These are phyloP conservation scores for Brettanomyces custersianus DNA, from an alignment of 805 yeast species.

Conservation along the genomic window DNA sequence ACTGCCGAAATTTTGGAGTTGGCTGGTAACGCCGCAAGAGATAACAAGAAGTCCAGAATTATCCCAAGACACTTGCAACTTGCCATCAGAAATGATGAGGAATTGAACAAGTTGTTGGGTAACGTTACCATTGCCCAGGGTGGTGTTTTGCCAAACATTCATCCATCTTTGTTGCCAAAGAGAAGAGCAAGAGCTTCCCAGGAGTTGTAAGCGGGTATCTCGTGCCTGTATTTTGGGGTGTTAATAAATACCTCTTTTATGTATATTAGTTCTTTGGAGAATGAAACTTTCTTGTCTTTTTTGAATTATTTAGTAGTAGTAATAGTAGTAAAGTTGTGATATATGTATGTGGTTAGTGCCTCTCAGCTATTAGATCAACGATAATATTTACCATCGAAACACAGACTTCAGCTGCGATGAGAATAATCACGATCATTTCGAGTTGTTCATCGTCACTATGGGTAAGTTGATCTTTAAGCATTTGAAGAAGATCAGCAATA, in stretches of 20 bases:
- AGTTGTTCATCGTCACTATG: slow-evolving; percentile 90
- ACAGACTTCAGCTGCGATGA: slow-evolving; percentile 87
- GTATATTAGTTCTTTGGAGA: slow-evolving; percentile 4
- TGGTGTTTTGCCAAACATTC: slow-evolving; percentile 98
- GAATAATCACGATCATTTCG: slow-evolving; percentile 81
- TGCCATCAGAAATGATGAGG: slow-evolving; percentile 99
- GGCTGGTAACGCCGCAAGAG: slow-evolving; percentile 99
- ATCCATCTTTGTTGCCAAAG: slow-evolving; percentile 76
- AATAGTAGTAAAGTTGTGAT: neutral
- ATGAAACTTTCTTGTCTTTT: neutral
- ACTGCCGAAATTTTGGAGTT: slow-evolving; percentile 97
- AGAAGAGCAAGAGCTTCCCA: slow-evolving; percentile 51
- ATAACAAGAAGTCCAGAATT: slow-evolving; percentile 96
- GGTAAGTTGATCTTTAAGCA: slow-evolving; percentile 95
- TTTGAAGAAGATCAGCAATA: slow-evolving; percentile 83
- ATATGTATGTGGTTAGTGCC: slow-evolving; percentile 1
- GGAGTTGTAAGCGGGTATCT: slow-evolving; percentile 35
- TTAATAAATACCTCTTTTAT: neutral
- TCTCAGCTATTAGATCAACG: slow-evolving; percentile 22
- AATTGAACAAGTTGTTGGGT: slow-evolving; percentile 84
- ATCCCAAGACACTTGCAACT: slow-evolving; percentile 98
- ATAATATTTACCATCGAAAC: slow-evolving; percentile 80
- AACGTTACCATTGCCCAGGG: slow-evolving; percentile 98
- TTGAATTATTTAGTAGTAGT: neutral
- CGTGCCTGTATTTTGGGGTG: neutral